Evolutionary conservation across 176 grass and related monocot species (phyloP).

Genomic region (Tuctoria greenei): DNA sequence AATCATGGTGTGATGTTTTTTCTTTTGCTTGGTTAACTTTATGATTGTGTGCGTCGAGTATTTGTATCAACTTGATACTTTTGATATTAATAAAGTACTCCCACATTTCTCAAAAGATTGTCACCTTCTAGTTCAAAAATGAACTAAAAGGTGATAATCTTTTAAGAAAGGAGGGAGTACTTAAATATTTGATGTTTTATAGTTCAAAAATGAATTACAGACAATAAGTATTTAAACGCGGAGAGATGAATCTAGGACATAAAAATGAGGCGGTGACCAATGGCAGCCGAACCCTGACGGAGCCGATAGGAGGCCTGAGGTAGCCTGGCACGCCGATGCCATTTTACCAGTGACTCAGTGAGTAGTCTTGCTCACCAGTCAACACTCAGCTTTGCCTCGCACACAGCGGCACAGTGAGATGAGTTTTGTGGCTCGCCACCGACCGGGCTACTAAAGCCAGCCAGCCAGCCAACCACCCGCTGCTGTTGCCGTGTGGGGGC

Average conservation of each 20-base stretch:
- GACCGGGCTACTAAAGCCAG: background rate
- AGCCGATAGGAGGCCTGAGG: background rate
- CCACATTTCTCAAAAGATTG: no score
- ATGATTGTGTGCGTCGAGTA: no score
- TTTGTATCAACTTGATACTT: no score
- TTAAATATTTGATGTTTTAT: no score
- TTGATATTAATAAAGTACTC: no score
- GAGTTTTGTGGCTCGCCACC: background rate
- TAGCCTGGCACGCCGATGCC: background rate
- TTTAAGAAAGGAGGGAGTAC: no score
- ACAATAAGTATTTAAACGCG: no score
- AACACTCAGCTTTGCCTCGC: background rate
- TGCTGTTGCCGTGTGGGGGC: constrained; percentile 4
- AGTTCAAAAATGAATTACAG: no score
- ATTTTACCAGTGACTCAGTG: constrained; percentile 1
- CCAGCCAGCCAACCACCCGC: background rate
- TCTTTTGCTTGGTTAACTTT: no score
- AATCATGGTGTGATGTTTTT: no score
- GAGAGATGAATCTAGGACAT: background rate
- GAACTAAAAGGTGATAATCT: no score
- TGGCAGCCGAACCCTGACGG: background rate
- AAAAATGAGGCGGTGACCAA: background rate
- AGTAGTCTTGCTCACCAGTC: background rate
- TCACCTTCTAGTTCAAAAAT: no score
- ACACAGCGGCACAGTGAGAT: background rate